phyloP scores from a whole-genome alignment of 2,329 filamentous ascomycete genomes.

The Talaromyces rugulosus region DNA sequence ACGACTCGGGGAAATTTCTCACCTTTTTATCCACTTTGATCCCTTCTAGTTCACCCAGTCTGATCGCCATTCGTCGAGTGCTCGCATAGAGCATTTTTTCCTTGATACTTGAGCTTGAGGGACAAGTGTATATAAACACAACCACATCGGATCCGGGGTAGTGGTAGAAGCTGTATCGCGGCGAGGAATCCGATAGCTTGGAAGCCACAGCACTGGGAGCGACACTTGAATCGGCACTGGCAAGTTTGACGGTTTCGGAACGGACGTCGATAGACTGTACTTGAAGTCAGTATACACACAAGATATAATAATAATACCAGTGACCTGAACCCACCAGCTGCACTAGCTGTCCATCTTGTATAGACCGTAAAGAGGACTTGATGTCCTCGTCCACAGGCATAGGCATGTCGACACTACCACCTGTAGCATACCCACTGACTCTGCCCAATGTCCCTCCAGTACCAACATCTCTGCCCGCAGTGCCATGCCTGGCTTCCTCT shows the following conservation, averaged over 20 bases:
- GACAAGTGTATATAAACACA: slow-evolving; percentile 63
- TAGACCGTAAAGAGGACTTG: slow-evolving; percentile 44
- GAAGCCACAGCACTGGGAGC: slow-evolving; percentile 41
- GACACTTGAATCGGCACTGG: slow-evolving; percentile 39
- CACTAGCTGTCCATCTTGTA: slow-evolving; percentile 40
- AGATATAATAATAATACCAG: slow-evolving; percentile 9
- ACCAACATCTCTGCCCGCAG: slow-evolving; percentile 45
- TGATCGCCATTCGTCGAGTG: slow-evolving; percentile 51
- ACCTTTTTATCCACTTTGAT: slow-evolving; percentile 56
- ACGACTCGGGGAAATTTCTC: slow-evolving; percentile 7
- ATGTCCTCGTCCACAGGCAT: slow-evolving; percentile 53
- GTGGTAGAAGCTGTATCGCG: slow-evolving; percentile 59
- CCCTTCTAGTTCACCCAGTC: slow-evolving; percentile 52
- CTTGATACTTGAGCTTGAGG: slow-evolving; percentile 57
- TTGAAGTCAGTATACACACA: slow-evolving; percentile 2
- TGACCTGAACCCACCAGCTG: slow-evolving; percentile 43
- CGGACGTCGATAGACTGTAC: slow-evolving; percentile 37
- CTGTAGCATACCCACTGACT: slow-evolving; percentile 22
- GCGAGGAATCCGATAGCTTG: slow-evolving; percentile 50
- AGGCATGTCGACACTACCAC: slow-evolving; percentile 42
- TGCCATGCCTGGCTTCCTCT: slow-evolving; percentile 53
- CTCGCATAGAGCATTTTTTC: slow-evolving; percentile 64
- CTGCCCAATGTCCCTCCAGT: slow-evolving; percentile 37
- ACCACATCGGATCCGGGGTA: slow-evolving; percentile 46
- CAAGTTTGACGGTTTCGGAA: slow-evolving; percentile 55